Evolutionary conservation across 2,329 filamentous ascomycete species (phyloP).

Genomic region (Phialophora chinensis): DNA sequence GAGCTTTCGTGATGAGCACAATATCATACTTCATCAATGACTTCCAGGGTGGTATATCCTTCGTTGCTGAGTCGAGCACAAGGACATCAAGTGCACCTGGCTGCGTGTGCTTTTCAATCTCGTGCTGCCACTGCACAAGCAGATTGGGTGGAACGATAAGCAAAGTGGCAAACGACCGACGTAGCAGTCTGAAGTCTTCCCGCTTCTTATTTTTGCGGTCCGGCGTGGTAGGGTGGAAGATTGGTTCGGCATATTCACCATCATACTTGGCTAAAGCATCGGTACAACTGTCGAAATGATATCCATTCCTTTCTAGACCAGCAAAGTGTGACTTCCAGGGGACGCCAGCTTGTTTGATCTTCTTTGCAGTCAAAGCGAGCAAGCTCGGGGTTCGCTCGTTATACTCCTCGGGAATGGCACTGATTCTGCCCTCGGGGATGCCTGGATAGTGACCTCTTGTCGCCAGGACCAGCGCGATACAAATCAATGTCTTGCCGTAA

Average conservation of each 20-base stretch:
- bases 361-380: conserved; percentile 75
- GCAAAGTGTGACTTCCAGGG: conserved; percentile 74
- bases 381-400: conserved; percentile 65
- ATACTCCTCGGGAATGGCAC: conserved; percentile 48
- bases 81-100: conserved; percentile 66
- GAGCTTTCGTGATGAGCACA: conserved; percentile 74
- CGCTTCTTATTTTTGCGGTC: conserved; percentile 45
- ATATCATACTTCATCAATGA: conserved; percentile 73
- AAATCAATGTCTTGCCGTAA: conserved; percentile 85
- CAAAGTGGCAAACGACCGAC: conserved; percentile 72
- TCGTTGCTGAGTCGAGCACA: conserved; percentile 61
- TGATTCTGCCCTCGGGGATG: conserved; percentile 67
- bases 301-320: conserved; percentile 53
- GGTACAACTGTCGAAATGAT: conserved; percentile 62
- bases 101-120: conserved; percentile 78
- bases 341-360: conserved; percentile 68
- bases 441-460: conserved; percentile 72
- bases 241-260: conserved; percentile 64
- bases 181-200: conserved; percentile 52
- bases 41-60: conserved; percentile 62
- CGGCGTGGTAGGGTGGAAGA: conserved; percentile 47
- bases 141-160: conserved; percentile 84
- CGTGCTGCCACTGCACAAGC: conserved; percentile 79
- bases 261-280: conserved; percentile 63
- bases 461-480: conserved; percentile 75